These are phyloP conservation scores for Gilbertella persicaria DNA, from an alignment of 371 early-diverging fungal genomes.

Conservation along the genomic window DNA sequence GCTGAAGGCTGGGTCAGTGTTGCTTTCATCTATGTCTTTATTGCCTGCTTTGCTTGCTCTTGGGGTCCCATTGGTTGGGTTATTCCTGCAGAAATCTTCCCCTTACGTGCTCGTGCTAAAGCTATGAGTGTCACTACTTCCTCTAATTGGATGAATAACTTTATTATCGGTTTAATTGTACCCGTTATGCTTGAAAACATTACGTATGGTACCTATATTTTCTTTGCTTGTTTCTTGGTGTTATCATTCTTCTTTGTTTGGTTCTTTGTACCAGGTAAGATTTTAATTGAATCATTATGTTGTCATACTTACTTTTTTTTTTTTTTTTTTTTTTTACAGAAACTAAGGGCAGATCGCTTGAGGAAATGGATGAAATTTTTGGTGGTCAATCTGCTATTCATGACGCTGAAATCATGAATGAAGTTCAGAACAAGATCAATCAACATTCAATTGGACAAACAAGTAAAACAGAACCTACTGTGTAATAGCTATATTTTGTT, in stretches of 20 bases:
- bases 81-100: conserved; percentile 87
- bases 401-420: conserved; percentile 28
- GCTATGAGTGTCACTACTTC: conserved; percentile 86
- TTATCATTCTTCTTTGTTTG: conserved; percentile 37
- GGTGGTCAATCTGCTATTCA: conserved; percentile 32
- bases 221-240: conserved; percentile 52
- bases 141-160: conserved; percentile 88
- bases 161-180: conserved; percentile 61
- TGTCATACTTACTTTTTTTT: neutral
- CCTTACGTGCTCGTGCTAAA: conserved; percentile 74
- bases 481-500: conserved; percentile 1
- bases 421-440: conserved; percentile 20
- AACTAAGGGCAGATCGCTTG: conserved; percentile 50
- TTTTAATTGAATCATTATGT: neutral
- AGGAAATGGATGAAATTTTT: conserved; percentile 59
- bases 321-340: conserved; percentile 18
- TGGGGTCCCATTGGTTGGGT: conserved; percentile 83
- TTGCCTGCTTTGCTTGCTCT: conserved; percentile 69
- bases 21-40: conserved; percentile 60
- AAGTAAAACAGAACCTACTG: conserved; percentile 2
- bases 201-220: conserved; percentile 61
- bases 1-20: conserved; percentile 46
- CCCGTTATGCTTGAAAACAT: conserved; percentile 64
- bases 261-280: conserved; percentile 35
- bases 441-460: neutral